Evolutionary conservation across 2,329 filamentous ascomycete species (phyloP).

Genomic region (Nakataea oryzae): DNA sequence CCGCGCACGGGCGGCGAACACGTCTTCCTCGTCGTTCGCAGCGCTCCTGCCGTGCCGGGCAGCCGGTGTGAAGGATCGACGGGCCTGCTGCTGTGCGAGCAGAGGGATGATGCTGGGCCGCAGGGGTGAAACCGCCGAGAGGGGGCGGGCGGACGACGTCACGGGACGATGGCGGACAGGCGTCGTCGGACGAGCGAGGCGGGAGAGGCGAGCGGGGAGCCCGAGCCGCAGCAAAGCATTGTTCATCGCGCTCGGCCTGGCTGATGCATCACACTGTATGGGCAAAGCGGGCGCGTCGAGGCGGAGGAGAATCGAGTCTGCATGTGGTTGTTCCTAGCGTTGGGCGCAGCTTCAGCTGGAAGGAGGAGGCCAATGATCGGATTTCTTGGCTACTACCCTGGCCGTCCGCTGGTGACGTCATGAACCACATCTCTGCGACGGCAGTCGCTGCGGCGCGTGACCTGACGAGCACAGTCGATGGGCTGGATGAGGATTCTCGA

Average conservation of each 20-base stretch:
- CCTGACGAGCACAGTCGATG: no score
- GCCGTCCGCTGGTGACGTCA: no score
- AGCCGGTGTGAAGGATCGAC: neutral
- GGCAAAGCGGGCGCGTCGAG: no score
- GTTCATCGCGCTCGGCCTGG: neutral
- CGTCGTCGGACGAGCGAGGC: neutral
- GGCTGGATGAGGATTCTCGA: no score
- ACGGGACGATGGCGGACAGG: neutral
- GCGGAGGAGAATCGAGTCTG: no score
- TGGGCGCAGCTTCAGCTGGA: no score
- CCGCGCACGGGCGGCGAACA: slow-evolving; percentile 16
- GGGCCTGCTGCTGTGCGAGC: neutral
- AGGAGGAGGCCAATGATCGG: no score
- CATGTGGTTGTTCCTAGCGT: no score
- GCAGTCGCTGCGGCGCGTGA: no score
- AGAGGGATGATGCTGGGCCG: neutral
- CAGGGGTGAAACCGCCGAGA: neutral
- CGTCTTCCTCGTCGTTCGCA: slow-evolving; percentile 2
- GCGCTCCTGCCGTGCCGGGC: neutral
- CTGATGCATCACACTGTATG: neutral
- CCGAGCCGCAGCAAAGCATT: neutral
- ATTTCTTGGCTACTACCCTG: no score
- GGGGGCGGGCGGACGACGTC: neutral
- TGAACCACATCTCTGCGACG: no score
- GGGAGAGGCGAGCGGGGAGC: neutral